Percentiles rank a stretch among this genome's conserved stretches.
Conservation (phyloP, 371 early-diverging fungal species). For the Apophysomyces variabilis region DNA sequence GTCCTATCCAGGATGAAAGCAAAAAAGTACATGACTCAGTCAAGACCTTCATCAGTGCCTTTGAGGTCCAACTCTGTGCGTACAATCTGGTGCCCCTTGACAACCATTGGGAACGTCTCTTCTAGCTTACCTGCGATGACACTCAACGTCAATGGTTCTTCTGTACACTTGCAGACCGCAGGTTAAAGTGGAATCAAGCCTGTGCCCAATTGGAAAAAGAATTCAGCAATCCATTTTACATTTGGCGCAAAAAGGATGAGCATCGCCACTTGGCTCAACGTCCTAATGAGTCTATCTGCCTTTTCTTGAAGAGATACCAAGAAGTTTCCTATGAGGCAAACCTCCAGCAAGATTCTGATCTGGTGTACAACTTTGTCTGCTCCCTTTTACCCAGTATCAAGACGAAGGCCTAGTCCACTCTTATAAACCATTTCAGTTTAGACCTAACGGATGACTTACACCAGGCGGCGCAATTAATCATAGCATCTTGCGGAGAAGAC, state of each 20-base stretch:
- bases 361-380: slow-evolving; percentile 3
- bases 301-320: neutral
- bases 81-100: no score
- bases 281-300: neutral
- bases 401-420: neutral
- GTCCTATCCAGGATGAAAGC: neutral
- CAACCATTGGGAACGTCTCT: no score
- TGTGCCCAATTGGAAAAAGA: no score
- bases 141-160: no score
- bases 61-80: no score
- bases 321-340: slow-evolving; percentile 1
- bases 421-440: neutral
- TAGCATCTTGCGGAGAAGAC: neutral
- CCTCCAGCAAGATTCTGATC: neutral
- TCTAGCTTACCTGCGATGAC: no score
- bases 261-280: neutral
- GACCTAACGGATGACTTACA: neutral
- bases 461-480: neutral
- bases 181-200: no score
- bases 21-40: neutral
- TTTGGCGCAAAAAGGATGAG: no score
- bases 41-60: neutral
- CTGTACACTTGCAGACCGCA: no score
- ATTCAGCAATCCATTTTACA: no score
- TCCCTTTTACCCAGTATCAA: neutral